Conservation (phyloP, 2,329 filamentous ascomycete species). For the Periconia macrospinosa region DNA sequence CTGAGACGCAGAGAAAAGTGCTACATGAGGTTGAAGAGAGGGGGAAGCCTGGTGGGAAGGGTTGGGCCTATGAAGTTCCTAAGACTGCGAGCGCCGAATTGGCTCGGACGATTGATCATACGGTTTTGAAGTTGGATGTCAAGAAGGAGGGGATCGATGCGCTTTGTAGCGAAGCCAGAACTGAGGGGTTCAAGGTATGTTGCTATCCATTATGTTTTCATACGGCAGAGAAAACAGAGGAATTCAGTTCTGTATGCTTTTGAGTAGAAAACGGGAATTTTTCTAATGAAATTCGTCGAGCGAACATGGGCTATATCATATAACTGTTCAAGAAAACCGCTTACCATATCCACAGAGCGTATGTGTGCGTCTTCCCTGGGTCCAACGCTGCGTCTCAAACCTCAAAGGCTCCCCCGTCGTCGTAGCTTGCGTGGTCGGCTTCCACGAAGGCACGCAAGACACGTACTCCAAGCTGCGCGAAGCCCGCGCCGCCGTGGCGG, state of each 20-base stretch:
- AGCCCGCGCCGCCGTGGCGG: conserved; percentile 50
- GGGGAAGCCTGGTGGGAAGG: conserved; percentile 17
- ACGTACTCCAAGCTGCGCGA: conserved; percentile 56
- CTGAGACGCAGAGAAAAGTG: conserved; percentile 36
- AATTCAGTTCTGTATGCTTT: too few species aligned
- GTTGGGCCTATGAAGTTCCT: conserved; percentile 28
- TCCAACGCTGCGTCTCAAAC: conserved; percentile 53
- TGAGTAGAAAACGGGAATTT: background rate
- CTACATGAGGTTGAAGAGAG: conserved; percentile 30
- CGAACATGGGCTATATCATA: background rate
- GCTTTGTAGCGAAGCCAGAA: conserved; percentile 58
- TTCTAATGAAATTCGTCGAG: background rate
- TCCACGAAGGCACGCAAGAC: conserved; percentile 61
- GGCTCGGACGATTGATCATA: conserved; percentile 51
- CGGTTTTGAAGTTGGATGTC: conserved; percentile 53
- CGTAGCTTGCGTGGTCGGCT: conserved; percentile 62
- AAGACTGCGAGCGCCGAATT: conserved; percentile 30
- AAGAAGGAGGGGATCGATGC: conserved; percentile 54
- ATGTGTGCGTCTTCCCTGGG: conserved; percentile 58
- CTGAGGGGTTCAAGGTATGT: conserved; percentile 49
- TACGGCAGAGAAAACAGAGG: background rate
- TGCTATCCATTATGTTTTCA: conserved; percentile 1
- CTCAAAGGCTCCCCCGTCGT: conserved; percentile 53
- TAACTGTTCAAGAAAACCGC: background rate
- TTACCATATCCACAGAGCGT: conserved; percentile 52